A percentile compares a stretch with the other conserved stretches of the same genome.
phyloP scores from a whole-genome alignment of 1,284 basidiomycete species.

The Violaceomyces palustris region DNA sequence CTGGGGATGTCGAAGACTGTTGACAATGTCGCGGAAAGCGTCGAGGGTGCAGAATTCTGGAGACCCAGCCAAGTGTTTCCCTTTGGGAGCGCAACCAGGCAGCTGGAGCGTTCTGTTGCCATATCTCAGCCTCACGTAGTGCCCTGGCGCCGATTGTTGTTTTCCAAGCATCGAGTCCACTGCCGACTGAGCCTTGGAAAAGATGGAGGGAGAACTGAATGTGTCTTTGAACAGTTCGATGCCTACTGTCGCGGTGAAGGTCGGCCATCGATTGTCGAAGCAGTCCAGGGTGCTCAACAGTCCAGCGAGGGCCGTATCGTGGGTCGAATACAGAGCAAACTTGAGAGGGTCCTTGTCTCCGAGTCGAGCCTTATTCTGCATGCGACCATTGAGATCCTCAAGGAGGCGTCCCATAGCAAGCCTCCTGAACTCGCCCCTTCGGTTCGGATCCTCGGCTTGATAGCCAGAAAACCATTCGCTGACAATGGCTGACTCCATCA shows the following conservation, averaged over 20 bases:
- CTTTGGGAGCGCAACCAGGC: conserved; percentile 65
- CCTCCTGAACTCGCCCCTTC: conserved; percentile 64
- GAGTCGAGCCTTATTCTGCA: conserved; percentile 53
- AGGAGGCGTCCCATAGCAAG: conserved; percentile 72
- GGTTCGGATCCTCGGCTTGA: conserved; percentile 27
- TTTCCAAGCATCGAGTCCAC: conserved; percentile 1
- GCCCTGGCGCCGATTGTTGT: no score
- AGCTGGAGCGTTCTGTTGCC: conserved; percentile 66
- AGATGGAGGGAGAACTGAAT: conserved; percentile 10
- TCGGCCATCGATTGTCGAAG: conserved; percentile 65
- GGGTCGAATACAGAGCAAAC: conserved; percentile 58
- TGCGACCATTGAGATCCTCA: conserved; percentile 62
- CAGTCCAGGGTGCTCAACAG: conserved; percentile 67
- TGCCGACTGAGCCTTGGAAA: conserved; percentile 1
- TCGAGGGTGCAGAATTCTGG: conserved; percentile 72
- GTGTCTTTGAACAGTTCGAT: conserved; percentile 41
- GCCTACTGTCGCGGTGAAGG: conserved; percentile 36
- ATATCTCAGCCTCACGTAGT: conserved; percentile 67
- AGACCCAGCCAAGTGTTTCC: conserved; percentile 65
- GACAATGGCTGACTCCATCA: conserved; percentile 67
- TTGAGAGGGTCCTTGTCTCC: conserved; percentile 29
- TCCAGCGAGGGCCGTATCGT: conserved; percentile 68
- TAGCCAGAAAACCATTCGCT: conserved; percentile 72
- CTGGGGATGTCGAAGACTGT: conserved; percentile 37
- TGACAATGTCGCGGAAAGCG: conserved; percentile 59